Evolutionary conservation across 2,329 filamentous ascomycete species (phyloP).

Genomic region (Diaporthe velutina): DNA sequence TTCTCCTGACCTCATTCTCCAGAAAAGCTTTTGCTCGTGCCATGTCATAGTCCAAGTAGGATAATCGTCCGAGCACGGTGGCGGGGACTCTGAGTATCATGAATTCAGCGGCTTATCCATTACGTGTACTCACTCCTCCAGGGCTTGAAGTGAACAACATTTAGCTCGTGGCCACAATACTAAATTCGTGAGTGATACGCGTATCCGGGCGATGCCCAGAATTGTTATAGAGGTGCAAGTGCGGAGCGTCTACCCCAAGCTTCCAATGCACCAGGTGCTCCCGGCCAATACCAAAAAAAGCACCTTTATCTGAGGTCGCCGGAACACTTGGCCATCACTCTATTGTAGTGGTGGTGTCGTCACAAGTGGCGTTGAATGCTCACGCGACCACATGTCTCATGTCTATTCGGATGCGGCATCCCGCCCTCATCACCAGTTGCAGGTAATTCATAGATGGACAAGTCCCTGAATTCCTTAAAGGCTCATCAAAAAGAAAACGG

Average conservation of each 20-base stretch:
- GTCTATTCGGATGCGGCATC: no score
- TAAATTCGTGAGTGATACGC: fast-evolving
- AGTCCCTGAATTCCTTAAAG: background rate
- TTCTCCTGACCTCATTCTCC: no score
- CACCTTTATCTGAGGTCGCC: background rate
- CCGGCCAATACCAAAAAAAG: background rate
- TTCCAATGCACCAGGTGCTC: background rate
- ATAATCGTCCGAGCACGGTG: background rate
- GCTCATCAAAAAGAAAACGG: no score
- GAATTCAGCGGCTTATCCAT: background rate
- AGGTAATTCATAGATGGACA: background rate
- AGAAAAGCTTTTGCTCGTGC: background rate
- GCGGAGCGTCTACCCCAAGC: background rate
- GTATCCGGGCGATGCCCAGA: no score
- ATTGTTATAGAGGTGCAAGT: background rate
- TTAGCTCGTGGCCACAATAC: no score
- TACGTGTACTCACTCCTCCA: background rate
- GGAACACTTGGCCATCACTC: no score
- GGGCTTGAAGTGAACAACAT: no score
- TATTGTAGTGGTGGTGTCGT: no score
- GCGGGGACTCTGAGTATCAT: no score
- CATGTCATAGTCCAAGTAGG: background rate
- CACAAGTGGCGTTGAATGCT: no score
- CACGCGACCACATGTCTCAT: background rate
- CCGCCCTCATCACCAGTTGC: no score